Base-by-base conservation (phyloP, 2,329 filamentous ascomycete species). In the Penicillium sp. region DNA sequence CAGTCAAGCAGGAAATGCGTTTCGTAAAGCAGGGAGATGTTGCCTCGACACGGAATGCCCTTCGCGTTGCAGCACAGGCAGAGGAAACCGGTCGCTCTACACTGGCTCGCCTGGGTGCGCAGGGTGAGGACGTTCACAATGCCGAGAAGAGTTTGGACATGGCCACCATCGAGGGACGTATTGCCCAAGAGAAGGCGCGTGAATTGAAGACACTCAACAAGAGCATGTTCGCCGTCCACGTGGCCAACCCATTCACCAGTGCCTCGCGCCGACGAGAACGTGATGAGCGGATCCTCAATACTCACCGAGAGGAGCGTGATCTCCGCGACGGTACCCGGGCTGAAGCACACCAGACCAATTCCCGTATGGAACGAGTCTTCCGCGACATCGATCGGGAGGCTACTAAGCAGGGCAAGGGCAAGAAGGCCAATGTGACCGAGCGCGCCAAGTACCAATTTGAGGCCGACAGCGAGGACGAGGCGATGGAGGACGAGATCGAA, bases 151-250 rank as follows among this genome's bases (percentile, higher is more conserved):
- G 92, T 63, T 79, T 96, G 51, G 90, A 96, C 63, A 78, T 89
- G 58, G 88, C 90, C 4, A 75, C 82, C n/a, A 87, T 86, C 57
- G 86, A 91, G 67, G 89, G 89, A 62, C 83, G 84, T 51, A 76
- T 88, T 53, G 89, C 89, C 0, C 86, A 91, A 61, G 89, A 92
- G 60, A 88, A 89, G 62, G 87, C 90, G 1, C 83, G 85, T 43
- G 90, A 96, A 67, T 77, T 96, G 33, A 92, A 92, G 76, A 89
- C 83, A 1, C 78, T 95, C 44, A 95, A 96, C 72, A 80, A 87
- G 56, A 91, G 87, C 76, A 95, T 96, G 90, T 96, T 96, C 66
- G 88, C 89, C 5, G 82, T 92, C 20, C 87, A 91, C 64, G 86
- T 92, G 24, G 78, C 79, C 47, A 90, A 90, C 63, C 87, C 87